Percentiles rank a stretch among this genome's conserved stretches.
phyloP scores from a whole-genome alignment of 371 early-diverging fungal species.

The Homolaphlyctis polyrhiza region DNA sequence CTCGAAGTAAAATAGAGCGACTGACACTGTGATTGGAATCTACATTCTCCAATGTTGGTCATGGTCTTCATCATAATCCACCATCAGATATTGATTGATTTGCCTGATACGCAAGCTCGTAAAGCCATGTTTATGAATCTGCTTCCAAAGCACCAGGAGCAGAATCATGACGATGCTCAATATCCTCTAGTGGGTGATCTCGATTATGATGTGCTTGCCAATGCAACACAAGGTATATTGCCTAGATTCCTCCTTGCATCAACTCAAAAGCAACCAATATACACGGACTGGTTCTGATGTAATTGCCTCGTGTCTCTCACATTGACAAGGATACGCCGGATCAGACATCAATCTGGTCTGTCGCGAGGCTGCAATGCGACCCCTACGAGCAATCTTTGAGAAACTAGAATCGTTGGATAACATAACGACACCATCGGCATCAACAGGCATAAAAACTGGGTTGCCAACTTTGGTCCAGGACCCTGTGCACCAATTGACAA shows the following conservation, averaged over 20 bases:
- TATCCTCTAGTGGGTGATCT: constrained; percentile 20
- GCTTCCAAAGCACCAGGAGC: constrained; percentile 17
- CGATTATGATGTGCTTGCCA: constrained; percentile 29
- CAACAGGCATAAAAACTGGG: no score
- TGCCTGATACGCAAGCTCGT: constrained; percentile 35
- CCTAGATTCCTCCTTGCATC: background rate
- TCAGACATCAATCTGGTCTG: constrained; percentile 63
- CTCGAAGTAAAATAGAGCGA: no score
- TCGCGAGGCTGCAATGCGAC: constrained; percentile 62
- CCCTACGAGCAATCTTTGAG: constrained; percentile 45
- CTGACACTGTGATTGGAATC: no score
- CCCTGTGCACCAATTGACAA: no score
- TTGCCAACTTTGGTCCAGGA: no score
- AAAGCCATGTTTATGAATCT: constrained; percentile 28
- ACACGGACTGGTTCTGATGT: background rate
- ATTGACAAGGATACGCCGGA: constrained; percentile 54
- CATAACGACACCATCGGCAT: no score
- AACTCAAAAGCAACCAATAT: background rate
- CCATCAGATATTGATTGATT: constrained; percentile 37
- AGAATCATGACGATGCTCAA: constrained; percentile 13
- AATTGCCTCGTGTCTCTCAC: no score
- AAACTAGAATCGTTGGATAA: constrained; percentile 21
- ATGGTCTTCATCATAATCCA: no score
- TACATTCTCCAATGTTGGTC: no score
- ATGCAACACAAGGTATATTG: constrained; percentile 27